These are phyloP conservation scores for Perkinsela sp. DNA, from an alignment of 208 protist species.

Conservation along the genomic window DNA sequence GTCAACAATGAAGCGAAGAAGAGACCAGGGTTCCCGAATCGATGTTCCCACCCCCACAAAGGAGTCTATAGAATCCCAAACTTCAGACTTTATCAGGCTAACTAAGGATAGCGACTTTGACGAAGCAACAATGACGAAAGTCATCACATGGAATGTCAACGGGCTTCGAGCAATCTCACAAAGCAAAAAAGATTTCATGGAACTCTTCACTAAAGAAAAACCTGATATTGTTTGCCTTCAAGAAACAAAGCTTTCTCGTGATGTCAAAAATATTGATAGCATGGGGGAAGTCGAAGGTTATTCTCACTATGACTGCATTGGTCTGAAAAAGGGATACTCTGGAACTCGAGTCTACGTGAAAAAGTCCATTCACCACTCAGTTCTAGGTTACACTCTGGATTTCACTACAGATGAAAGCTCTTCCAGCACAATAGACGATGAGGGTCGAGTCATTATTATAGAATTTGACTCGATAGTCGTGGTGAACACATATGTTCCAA, in stretches of 20 bases:
- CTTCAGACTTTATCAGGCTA: constrained; percentile 20
- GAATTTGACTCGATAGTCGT: constrained; percentile 31
- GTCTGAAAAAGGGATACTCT: constrained; percentile 49
- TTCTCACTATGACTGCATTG: constrained; percentile 21
- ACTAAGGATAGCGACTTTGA: constrained; percentile 22
- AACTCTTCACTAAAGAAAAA: constrained; percentile 19
- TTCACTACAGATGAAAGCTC: neutral
- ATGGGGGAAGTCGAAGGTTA: constrained; percentile 29
- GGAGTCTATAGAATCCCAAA: constrained; percentile 17
- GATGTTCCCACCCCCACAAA: constrained; percentile 6
- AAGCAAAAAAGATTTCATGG: constrained; percentile 17
- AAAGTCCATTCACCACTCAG: constrained; percentile 1
- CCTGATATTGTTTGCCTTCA: constrained; percentile 61
- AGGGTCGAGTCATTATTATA: constrained; percentile 57
- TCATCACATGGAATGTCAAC: constrained; percentile 72
- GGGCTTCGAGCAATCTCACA: constrained; percentile 43
- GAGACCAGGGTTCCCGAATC: too few species aligned
- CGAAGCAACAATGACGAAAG: constrained; percentile 23
- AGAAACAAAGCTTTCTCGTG: constrained; percentile 67
- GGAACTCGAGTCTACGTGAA: constrained; percentile 46
- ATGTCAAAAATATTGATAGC: constrained; percentile 11
- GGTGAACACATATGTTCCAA: constrained; percentile 72
- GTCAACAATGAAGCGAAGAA: too few species aligned
- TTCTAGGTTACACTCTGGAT: constrained; percentile 3
- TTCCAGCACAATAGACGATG: constrained; percentile 14